Percentiles rank a stretch among this genome's conserved stretches.
These are phyloP conservation scores for Aspergillus thermomutatus DNA, from an alignment of 2,329 filamentous ascomycete genomes.

Conservation along the genomic window DNA sequence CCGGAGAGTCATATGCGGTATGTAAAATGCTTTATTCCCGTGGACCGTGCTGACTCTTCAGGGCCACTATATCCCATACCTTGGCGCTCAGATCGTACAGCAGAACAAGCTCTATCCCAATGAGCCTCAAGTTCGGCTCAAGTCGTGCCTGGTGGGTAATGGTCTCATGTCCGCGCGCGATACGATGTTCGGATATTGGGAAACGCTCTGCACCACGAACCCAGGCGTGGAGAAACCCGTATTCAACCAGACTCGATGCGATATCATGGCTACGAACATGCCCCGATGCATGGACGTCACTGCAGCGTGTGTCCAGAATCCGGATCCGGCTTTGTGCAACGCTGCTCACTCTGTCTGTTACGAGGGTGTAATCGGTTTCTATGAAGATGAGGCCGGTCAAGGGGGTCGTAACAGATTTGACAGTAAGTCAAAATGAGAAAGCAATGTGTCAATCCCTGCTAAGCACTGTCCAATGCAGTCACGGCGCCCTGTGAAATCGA, in stretches of 20 bases:
- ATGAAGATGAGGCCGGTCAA: constrained; percentile 16
- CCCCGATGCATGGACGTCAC: constrained; percentile 45
- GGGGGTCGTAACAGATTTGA: constrained; percentile 24
- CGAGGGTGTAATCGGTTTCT: constrained; percentile 10
- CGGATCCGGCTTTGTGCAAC: constrained; percentile 18
- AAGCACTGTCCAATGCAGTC: constrained; percentile 7
- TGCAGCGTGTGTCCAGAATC: constrained; percentile 28
- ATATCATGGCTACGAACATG: constrained; percentile 45
- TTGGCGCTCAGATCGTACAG: constrained; percentile 44
- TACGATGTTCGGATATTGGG: constrained; percentile 44
- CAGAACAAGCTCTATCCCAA: constrained; percentile 41
- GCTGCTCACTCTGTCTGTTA: constrained; percentile 16
- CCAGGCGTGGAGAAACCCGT: constrained; percentile 41
- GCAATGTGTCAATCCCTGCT: too few relatives aligned
- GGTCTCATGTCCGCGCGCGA: constrained; percentile 44
- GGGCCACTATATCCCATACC: constrained; percentile 49
- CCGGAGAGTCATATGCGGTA: constrained; percentile 50
- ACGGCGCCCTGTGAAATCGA: constrained; percentile 18
- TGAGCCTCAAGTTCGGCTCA: constrained; percentile 40
- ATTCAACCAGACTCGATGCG: constrained; percentile 46
- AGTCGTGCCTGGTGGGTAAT: constrained; percentile 48
- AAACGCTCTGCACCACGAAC: constrained; percentile 47
- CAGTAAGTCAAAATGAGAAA: constrained; percentile 11
- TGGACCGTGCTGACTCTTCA: constrained; percentile 6
- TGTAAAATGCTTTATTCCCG: neutral